Evolutionary conservation across 352 stramenopile species (phyloP).

Genomic region (Phytophthora boehmeriae): DNA sequence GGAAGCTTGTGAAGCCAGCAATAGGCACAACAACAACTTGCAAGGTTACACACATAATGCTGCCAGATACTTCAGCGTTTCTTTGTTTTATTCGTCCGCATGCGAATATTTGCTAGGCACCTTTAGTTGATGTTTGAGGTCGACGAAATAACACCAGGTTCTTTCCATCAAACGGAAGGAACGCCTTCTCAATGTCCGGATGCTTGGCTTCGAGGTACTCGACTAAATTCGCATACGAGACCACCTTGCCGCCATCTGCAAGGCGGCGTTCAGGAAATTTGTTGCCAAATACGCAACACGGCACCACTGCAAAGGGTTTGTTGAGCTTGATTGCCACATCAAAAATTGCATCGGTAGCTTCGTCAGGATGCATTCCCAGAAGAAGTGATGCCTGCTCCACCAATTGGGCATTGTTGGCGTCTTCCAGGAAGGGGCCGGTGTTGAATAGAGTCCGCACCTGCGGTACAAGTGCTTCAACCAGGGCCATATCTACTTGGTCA

Average conservation of each 20-base stretch:
- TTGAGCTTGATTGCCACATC: conserved; percentile 88
- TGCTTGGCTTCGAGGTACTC: conserved; percentile 82
- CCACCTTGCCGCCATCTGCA: conserved; percentile 54
- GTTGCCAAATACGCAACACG: conserved; percentile 95
- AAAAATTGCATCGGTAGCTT: conserved; percentile 95
- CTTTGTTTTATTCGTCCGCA: too few species aligned
- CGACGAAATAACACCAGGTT: conserved; percentile 81
- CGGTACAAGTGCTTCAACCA: conserved; percentile 50
- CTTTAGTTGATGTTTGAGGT: conserved; percentile 11
- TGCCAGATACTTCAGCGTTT: conserved; percentile 5
- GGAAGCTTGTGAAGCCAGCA: conserved; percentile 8
- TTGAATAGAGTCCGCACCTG: conserved; percentile 77
- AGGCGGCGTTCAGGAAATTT: conserved; percentile 84
- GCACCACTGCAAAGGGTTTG: conserved; percentile 96
- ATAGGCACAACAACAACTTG: conserved; percentile 6
- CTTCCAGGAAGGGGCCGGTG: conserved; percentile 59
- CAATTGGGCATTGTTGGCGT: conserved; percentile 47
- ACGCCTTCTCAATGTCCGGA: conserved; percentile 57
- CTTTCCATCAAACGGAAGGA: conserved; percentile 83
- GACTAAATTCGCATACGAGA: conserved; percentile 82
- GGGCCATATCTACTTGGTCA: conserved; percentile 6
- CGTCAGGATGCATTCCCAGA: conserved; percentile 95
- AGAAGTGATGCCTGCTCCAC: conserved; percentile 83
- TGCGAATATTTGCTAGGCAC: not conserved
- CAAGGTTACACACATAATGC: not conserved